phyloP scores from a whole-genome alignment of 106 monocot genomes.

The Phalaenopsis equestris region DNA sequence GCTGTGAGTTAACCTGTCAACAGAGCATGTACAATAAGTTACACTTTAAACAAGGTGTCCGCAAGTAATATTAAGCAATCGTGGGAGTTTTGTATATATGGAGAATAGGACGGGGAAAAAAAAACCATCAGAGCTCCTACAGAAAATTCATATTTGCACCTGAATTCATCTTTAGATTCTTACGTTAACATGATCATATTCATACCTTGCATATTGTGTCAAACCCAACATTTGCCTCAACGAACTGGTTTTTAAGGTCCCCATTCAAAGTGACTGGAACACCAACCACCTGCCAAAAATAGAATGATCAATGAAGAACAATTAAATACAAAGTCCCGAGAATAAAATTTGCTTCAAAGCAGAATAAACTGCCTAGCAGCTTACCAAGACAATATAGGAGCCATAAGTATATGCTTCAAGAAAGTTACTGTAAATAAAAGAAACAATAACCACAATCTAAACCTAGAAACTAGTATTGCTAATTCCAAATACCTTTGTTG shows the following conservation, averaged over 20 bases:
- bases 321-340: not conserved
- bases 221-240: constrained; percentile 59
- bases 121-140: not conserved
- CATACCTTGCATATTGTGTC: constrained; percentile 51
- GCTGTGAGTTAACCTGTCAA: constrained; percentile 56
- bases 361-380: not conserved
- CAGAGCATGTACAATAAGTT: not conserved
- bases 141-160: too few species aligned
- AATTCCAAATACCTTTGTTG: constrained; percentile 29
- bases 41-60: too few species aligned
- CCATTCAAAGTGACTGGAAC: constrained; percentile 49
- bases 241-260: constrained; percentile 51
- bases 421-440: not conserved
- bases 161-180: too few species aligned
- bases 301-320: not conserved
- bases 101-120: not conserved
- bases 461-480: not conserved
- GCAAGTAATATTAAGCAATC: too few species aligned
- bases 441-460: not conserved
- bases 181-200: not conserved
- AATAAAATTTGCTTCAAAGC: not conserved
- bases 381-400: not conserved
- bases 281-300: constrained; percentile 35
- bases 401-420: not conserved
- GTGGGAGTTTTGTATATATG: too few species aligned